phyloP scores from a whole-genome alignment of 192 early-diverging fungal species.

The Coemansia sp. region DNA sequence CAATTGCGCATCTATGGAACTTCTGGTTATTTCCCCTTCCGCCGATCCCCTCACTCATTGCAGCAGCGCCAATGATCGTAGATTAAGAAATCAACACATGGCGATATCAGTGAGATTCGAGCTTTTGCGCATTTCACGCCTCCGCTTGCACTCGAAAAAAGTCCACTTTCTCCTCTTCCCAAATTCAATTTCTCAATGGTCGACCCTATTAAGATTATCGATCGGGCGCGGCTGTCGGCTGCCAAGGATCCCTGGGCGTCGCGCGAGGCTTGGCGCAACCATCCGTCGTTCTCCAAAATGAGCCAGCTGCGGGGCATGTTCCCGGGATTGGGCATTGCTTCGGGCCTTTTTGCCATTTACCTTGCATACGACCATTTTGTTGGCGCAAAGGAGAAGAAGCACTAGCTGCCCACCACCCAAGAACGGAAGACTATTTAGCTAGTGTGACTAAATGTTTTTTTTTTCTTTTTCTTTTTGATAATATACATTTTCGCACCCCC shows the following conservation, averaged over 20 bases:
- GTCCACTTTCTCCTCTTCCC: neutral
- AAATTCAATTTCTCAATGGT: slow-evolving; percentile 20
- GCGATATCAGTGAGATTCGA: neutral
- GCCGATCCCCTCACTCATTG: neutral
- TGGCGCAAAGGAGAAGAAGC: slow-evolving; percentile 32
- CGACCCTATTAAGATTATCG: slow-evolving; percentile 49
- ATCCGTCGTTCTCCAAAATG: slow-evolving; percentile 65
- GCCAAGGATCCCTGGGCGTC: slow-evolving; percentile 72
- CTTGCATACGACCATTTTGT: slow-evolving; percentile 65
- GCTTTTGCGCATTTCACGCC: neutral
- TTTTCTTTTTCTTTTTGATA: neutral
- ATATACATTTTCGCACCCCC: too few species aligned
- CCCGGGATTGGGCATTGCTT: slow-evolving; percentile 75
- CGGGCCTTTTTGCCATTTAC: slow-evolving; percentile 71
- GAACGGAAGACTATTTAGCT: neutral
- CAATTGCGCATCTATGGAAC: neutral
- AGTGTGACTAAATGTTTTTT: neutral
- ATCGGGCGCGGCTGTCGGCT: slow-evolving; percentile 31
- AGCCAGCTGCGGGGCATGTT: slow-evolving; percentile 64
- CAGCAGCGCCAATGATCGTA: neutral
- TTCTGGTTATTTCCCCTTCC: neutral
- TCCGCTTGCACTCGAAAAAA: neutral
- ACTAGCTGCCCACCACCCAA: slow-evolving; percentile 1
- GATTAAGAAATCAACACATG: neutral
- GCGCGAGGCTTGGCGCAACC: slow-evolving; percentile 71